These are phyloP conservation scores for Rasamsonia emersonii DNA, from an alignment of 2,329 filamentous ascomycete species.

Conservation along the genomic window DNA sequence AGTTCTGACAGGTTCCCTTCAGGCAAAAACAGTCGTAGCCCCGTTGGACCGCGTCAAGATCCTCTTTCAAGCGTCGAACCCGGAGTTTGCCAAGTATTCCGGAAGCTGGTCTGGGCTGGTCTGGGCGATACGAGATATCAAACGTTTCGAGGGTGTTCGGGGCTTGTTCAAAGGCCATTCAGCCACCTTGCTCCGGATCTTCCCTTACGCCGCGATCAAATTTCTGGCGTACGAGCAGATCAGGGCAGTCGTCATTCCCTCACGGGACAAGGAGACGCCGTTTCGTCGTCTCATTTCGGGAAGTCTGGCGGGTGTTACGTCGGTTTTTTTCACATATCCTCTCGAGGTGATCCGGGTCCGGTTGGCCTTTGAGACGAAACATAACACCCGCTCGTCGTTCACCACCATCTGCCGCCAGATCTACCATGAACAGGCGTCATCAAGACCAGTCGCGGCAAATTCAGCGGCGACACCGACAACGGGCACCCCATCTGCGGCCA, in stretches of 20 bases:
- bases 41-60: constrained; percentile 98
- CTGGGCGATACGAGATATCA: constrained; percentile 78
- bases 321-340: constrained; percentile 93
- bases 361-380: constrained; percentile 86
- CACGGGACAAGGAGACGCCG: constrained; percentile 66
- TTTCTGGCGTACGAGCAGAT: constrained; percentile 98
- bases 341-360: constrained; percentile 88
- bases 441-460: constrained; percentile 25
- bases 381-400: constrained; percentile 60
- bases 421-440: constrained; percentile 62
- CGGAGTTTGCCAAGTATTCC: constrained; percentile 86
- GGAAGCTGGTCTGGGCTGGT: constrained; percentile 79
- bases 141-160: constrained; percentile 59
- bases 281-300: constrained; percentile 52
- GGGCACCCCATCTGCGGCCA: constrained; percentile 23
- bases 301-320: constrained; percentile 61
- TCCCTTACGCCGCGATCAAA: constrained; percentile 95
- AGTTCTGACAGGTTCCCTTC: constrained; percentile 3
- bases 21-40: constrained; percentile 94
- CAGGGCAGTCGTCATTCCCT: constrained; percentile 65
- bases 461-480: constrained; percentile 33
- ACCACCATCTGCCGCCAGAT: constrained; percentile 75
- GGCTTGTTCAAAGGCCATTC: constrained; percentile 92
- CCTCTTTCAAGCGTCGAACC: constrained; percentile 91
- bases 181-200: constrained; percentile 86